These are phyloP conservation scores for Niebla homalea DNA, from an alignment of 495 filamentous ascomycete genomes.

Conservation along the genomic window DNA sequence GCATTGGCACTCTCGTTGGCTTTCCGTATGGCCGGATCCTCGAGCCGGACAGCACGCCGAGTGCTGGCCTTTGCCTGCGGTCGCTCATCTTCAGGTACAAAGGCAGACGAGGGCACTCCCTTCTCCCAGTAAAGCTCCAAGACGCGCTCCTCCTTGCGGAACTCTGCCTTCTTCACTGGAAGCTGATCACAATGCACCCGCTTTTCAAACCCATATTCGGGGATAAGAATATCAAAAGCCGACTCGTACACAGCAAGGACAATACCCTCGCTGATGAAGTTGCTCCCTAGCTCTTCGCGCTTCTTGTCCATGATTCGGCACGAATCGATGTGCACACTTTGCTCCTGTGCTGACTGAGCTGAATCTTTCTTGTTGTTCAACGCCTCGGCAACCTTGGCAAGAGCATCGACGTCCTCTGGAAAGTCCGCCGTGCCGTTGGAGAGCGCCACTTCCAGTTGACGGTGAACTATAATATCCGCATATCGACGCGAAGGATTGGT, in stretches of 20 bases:
- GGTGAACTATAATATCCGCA: constrained; percentile 87
- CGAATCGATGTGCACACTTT: constrained; percentile 96
- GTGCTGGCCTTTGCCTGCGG: constrained; percentile 61
- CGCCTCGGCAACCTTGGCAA: constrained; percentile 85
- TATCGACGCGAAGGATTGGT: constrained; percentile 93
- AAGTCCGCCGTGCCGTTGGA: constrained; percentile 77
- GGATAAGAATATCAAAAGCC: constrained; percentile 95
- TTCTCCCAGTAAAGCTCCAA: constrained; percentile 99
- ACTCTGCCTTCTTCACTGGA: constrained; percentile 96
- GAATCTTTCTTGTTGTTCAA: constrained; percentile 99
- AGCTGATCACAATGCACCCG: constrained; percentile 97
- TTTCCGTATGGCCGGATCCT: constrained; percentile 64
- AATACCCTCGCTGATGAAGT: constrained; percentile 92
- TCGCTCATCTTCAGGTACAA: constrained; percentile 92
- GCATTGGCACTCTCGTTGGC: constrained; percentile 72
- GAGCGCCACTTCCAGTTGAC: constrained; percentile 79
- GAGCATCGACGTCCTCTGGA: constrained; percentile 70
- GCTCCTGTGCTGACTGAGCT: constrained; percentile 91
- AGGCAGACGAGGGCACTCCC: constrained; percentile 89
- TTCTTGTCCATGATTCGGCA: constrained; percentile 89
- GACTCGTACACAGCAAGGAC: constrained; percentile 97
- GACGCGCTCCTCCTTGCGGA: constrained; percentile 83
- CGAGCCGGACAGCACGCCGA: constrained; percentile 42
- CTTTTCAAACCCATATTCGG: constrained; percentile 98
- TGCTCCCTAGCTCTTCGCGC: constrained; percentile 69